Base-by-base conservation (phyloP, 345 rosid genomes). In the Stellera chamaejasme region DNA sequence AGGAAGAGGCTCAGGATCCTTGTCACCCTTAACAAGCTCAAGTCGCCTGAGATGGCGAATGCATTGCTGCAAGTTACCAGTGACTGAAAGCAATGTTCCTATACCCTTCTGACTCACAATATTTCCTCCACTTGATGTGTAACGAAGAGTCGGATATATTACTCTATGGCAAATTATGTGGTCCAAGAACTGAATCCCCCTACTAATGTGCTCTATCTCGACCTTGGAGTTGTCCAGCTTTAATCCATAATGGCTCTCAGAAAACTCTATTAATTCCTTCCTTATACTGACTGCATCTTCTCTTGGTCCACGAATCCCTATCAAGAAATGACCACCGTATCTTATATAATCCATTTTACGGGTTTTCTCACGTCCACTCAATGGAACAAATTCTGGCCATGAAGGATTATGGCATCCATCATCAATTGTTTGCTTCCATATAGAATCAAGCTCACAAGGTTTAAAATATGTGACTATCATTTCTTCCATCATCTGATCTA, bases 381-480 rank as follows among this genome's bases (percentile, higher is more conserved):
- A 75, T 0, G 99, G 99, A 70, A 93, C 99, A 75, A 93, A 93
- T 83, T 93, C 97, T 0, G 96, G 99, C 99, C 99, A 93, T 8
- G 96, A 76, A n/a, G 97, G 94, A 59, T 93, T 93, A 66, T 89
- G 96, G 32, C 90, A 87, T 42, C 92, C 95, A 69, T 82, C 97
- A 72, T 82, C 65, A 28, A 82, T 86, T 11, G 90, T 79, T 48
- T 81, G 70, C 70, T 77, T 93, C 99, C 99, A 93, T 75, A 93
- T 87, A 0, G 97, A 82, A 76, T 93, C 95, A 2, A 68, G 72
- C 69, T 79, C 80, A 71, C 72, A 81, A 45, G 99, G 97, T 59
- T 67, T 81, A 67, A 93, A 93, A 75, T 75, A 84, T 66, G 75
- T 71, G 26, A 73, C 75, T 54, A 84, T 76, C 79, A 72, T 84